phyloP scores from a whole-genome alignment of 2,329 filamentous ascomycete species.

The Xenosphaeropsis pyriputrescens region DNA sequence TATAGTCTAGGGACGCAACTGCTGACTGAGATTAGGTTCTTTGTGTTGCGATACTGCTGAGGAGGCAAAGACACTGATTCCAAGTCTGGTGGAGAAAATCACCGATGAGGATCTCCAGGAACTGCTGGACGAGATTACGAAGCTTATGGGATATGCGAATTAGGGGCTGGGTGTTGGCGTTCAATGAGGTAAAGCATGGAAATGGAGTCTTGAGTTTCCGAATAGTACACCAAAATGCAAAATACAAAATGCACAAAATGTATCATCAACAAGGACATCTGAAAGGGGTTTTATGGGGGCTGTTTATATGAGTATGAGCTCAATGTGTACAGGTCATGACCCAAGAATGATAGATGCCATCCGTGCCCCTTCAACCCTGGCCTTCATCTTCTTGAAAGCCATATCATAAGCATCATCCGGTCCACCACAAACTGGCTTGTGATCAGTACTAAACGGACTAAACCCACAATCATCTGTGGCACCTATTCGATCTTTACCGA shows the following conservation, averaged over 20 bases:
- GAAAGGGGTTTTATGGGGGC: not conserved
- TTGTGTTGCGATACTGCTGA: conserved; percentile 86
- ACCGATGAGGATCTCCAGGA: conserved; percentile 77
- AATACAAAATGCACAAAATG: too few relatives aligned
- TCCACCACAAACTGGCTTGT: conserved; percentile 16
- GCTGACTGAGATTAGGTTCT: conserved; percentile 42
- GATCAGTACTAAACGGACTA: conserved; percentile 16
- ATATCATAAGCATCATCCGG: conserved; percentile 16
- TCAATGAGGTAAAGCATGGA: too few relatives aligned
- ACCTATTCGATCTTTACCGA: conserved; percentile 15
- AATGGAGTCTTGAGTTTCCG: too few relatives aligned
- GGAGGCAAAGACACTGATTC: conserved; percentile 92
- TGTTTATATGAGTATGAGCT: too few relatives aligned
- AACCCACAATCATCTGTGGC: conserved; percentile 19
- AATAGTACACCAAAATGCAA: too few relatives aligned
- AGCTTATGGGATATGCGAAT: conserved; percentile 34
- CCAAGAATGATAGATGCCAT: conserved; percentile 13
- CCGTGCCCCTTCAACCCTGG: conserved; percentile 13
- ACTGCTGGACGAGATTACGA: conserved; percentile 79
- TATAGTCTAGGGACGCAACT: too few relatives aligned
- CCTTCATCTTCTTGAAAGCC: conserved; percentile 17
- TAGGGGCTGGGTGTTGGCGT: not conserved
- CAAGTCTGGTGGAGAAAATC: conserved; percentile 79
- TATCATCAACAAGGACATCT: not conserved
- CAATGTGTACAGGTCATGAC: too few relatives aligned